Conservation (phyloP, 2,329 filamentous ascomycete species). For the Aspergillus carbonarius region DNA sequence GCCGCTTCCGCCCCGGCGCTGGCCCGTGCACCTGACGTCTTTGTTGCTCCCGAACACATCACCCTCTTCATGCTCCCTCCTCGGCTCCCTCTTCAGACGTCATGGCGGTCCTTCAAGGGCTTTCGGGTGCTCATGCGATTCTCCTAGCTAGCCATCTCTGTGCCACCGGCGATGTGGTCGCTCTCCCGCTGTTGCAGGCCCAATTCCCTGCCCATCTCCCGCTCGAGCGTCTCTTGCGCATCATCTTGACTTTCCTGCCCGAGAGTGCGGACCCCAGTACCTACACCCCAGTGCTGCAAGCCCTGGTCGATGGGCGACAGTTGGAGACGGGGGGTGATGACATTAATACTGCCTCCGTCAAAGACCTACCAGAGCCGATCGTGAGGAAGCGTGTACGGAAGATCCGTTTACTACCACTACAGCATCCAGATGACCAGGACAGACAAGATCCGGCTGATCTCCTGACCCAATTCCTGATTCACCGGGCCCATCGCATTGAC, state of each 20-base stretch:
- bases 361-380: constrained; percentile 48
- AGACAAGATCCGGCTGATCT: constrained; percentile 47
- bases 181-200: constrained; percentile 53
- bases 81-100: constrained; percentile 13
- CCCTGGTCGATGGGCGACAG: constrained; percentile 42
- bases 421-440: constrained; percentile 45
- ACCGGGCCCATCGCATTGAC: constrained; percentile 61
- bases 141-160: constrained; percentile 59
- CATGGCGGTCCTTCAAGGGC: constrained; percentile 40
- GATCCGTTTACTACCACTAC: constrained; percentile 52
- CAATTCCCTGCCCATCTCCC: constrained; percentile 49
- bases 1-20: constrained; percentile 21
- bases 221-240: constrained; percentile 56
- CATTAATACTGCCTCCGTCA: constrained; percentile 50
- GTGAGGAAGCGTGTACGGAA: constrained; percentile 55
- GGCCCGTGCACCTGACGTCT: constrained; percentile 22
- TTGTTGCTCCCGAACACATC: constrained; percentile 27
- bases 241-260: constrained; percentile 62
- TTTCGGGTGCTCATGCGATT: constrained; percentile 58
- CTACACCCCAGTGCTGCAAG: constrained; percentile 51
- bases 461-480: constrained; percentile 58
- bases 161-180: constrained; percentile 53
- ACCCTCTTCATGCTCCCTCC: constrained; percentile 18
- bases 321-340: constrained; percentile 27
- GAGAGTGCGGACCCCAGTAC: constrained; percentile 54